Base-by-base conservation (phyloP, 2,329 filamentous ascomycete genomes). In the Lachnellula hyalina region DNA sequence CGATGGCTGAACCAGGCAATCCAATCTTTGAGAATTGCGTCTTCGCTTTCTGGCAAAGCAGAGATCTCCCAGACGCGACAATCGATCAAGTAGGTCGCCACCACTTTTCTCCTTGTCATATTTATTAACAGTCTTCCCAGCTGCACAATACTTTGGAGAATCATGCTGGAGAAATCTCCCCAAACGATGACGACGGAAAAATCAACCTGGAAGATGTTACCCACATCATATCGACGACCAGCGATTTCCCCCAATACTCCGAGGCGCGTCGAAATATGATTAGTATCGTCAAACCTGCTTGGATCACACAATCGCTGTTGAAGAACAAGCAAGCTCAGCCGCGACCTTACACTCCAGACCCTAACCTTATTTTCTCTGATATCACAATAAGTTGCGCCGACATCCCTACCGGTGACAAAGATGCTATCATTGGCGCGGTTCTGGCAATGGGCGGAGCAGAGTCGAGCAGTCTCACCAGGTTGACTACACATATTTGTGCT, bases 161-260 rank as follows among this genome's bases (percentile, higher is more conserved):
- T n/a, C 63, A 70, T 57, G 67, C 60, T 17, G 71, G 69, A 41
- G 73, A 58, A 63, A 74, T 71, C 47, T 57, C 65, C 15, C 64
- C 71, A 17, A 65, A 71, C 45, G 73, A 74, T 11, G 66, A 69
- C 25, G 70, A 76, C 48, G 66, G 72, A 3, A 68, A 56, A 19
- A 63, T 73, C 15, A 59, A 69, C 35, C 56, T 80, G 12, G 65
- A 71, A 44, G 70, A 77, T 51, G 74, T 84, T 57, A 85, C 80
- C 6, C 85, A 89, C 68, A 81, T 90, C 57, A 76, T 90, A 60
- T 81, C 92, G 54, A 83, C 85, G 55, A 93, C 88, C 1, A 88
- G 90, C 71, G 91, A 99, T 70, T 99, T 99, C 64, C 85, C 89
- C n/a, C 84, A 93, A 65, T 97, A 94, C 69, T 77, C 82, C 57